Conservation (phyloP, 108 stramenopile genomes). For the Poteriospumella lacustris region DNA sequence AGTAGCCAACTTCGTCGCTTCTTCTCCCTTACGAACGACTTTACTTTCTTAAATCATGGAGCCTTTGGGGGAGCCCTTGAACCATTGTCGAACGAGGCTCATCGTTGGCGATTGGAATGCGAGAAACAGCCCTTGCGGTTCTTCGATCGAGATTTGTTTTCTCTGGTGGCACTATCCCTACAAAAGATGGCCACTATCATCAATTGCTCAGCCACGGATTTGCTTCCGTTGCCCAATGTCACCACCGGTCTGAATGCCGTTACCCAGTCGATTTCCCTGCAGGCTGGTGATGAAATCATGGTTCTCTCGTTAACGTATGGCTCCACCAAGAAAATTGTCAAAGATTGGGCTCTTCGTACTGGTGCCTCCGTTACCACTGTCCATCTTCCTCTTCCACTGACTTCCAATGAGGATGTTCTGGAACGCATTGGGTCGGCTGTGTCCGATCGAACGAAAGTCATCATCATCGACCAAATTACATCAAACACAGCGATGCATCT, state of each 20-base stretch:
- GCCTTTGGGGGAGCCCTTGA: background rate
- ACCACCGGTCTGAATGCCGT: background rate
- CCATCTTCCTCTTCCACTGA: background rate
- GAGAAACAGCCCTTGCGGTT: background rate
- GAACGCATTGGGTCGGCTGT: background rate
- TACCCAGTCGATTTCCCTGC: background rate
- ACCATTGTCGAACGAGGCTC: background rate
- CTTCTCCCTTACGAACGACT: background rate
- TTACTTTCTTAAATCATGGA: slow-evolving; percentile 8
- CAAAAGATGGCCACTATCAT: background rate
- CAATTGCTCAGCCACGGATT: background rate
- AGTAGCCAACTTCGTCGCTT: background rate
- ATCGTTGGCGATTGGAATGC: background rate
- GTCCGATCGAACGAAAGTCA: background rate
- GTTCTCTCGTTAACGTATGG: slow-evolving; percentile 10
- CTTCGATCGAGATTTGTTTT: slow-evolving; percentile 10
- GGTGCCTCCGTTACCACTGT: background rate
- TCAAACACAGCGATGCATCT: background rate
- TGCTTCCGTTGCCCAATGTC: background rate
- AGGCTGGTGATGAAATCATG: background rate
- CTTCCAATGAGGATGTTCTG: background rate
- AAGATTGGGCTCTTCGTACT: background rate
- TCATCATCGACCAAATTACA: background rate
- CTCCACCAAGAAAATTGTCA: background rate
- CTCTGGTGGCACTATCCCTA: background rate